A percentile compares a stretch with the other conserved stretches of the same genome.
These are phyloP conservation scores for Boletus edulis DNA, from an alignment of 768 basidiomycete genomes.

Conservation along the genomic window DNA sequence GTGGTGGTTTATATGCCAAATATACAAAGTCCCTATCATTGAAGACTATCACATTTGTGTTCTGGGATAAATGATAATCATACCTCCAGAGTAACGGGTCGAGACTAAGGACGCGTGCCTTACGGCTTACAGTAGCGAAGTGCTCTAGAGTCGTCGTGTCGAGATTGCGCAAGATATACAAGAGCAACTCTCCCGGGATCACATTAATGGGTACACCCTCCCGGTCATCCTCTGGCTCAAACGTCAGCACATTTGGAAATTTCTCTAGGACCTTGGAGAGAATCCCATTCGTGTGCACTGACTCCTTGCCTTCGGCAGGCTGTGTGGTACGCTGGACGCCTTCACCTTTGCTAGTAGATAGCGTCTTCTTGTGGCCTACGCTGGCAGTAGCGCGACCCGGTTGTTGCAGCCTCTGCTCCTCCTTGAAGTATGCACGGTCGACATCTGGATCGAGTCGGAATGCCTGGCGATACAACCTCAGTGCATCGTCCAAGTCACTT, in stretches of 20 bases:
- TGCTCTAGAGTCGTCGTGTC: constrained; percentile 71
- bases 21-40: constrained; percentile 57
- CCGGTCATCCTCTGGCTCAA: constrained; percentile 69
- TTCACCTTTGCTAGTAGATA: constrained; percentile 70
- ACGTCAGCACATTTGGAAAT: constrained; percentile 51
- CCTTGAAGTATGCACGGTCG: constrained; percentile 63
- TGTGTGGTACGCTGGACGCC: constrained; percentile 71
- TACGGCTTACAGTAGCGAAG: constrained; percentile 72
- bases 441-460: constrained; percentile 77
- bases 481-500: constrained; percentile 73
- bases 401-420: constrained; percentile 40
- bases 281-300: constrained; percentile 32
- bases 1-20: constrained; percentile 70
- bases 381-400: background rate
- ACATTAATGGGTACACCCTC: constrained; percentile 50
- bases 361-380: constrained; percentile 68
- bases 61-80: constrained; percentile 11
- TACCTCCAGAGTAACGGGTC: constrained; percentile 79
- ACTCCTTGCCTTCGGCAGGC: constrained; percentile 35
- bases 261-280: constrained; percentile 47
- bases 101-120: constrained; percentile 68
- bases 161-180: constrained; percentile 62
- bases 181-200: constrained; percentile 76
- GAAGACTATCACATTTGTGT: constrained; percentile 6
- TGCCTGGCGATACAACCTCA: constrained; percentile 73